Base-by-base conservation (phyloP, 2,329 filamentous ascomycete genomes). In the Penicillium rolfsii region DNA sequence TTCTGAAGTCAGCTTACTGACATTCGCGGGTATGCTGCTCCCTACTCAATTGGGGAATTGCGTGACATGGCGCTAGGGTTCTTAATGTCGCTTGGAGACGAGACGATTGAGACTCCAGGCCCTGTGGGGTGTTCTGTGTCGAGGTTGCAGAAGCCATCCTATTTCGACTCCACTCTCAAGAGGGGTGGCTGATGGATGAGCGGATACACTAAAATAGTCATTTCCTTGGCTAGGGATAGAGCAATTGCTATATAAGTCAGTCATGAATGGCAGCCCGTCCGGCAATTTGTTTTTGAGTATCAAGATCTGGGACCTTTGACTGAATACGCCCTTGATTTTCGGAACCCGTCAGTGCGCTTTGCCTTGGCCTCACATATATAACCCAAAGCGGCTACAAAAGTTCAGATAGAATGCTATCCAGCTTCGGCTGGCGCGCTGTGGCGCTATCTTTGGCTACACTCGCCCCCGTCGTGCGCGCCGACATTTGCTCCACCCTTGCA, bases 401-500 rank as follows among this genome's bases (percentile, higher is more conserved):
- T 9, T 54, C 30, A 9, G 5, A 24, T 45, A 59, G 19, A 46
- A 74, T 74, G 67, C 28, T 48, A 35, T 30, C 53, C 30, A 58
- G 30, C 50, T 56, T 58, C 26, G 53, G 56, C 57, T 71, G 71
- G 71, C 62, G 62, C 46, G 55, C 61, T 26, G 7, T 67, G 3
- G 64, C 59, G 30, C 57, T 71, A 24, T 67, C 59, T 1, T 19
- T 70, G 6, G 63, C 61, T n/a, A 54, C 67, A 19, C 22, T 71
- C 26, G 52, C 66, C 40, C 66, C 66, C 5, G 48, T 68, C 16
- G 66, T 63, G 41, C 56, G 64, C 35, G 73, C 73, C 43, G 69
- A 77, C 52, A 79, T 80, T 11, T 81, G 79, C 66, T 73, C 73
- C 12, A 71, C 68, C 2, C 72, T 81, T n/a, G 63, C 73, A 40